Evolutionary conservation across 345 rosid genomes (phyloP).

Genomic region (Boechera retrofracta): DNA sequence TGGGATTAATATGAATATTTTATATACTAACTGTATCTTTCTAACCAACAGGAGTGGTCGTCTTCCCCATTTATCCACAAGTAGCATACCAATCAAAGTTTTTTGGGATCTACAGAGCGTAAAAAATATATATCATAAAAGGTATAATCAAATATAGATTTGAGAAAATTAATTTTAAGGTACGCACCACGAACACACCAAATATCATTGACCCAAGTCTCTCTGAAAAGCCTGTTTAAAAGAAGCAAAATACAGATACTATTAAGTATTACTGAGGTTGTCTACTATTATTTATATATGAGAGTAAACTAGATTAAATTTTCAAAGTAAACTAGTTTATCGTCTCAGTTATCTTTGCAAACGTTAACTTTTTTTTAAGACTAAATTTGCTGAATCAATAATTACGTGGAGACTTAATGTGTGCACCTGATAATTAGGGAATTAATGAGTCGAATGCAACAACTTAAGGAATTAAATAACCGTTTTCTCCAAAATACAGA

Average conservation of each 20-base stretch:
- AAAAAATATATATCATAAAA: not conserved
- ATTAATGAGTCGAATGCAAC: too few species aligned
- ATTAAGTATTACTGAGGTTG: not conserved
- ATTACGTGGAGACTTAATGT: too few species aligned
- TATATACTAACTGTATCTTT: not conserved
- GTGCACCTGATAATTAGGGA: too few species aligned
- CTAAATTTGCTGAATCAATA: too few species aligned
- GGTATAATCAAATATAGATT: not conserved
- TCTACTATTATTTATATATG: too few species aligned
- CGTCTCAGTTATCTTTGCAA: too few species aligned
- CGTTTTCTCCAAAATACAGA: not conserved
- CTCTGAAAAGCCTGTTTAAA: slow-evolving; percentile 40
- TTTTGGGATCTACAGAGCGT: slow-evolving; percentile 45
- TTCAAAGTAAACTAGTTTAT: too few species aligned
- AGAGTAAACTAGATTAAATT: too few species aligned
- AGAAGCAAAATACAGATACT: not conserved
- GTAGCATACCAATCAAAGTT: slow-evolving; percentile 39
- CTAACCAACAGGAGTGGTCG: slow-evolving; percentile 60
- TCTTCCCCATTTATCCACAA: slow-evolving; percentile 62
- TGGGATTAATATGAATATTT: too few species aligned
- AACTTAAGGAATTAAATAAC: too few species aligned
- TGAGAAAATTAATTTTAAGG: not conserved
- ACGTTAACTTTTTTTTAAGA: too few species aligned
- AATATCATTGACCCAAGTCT: slow-evolving; percentile 50
- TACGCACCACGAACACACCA: slow-evolving; percentile 53